Percentiles rank a stretch among this genome's conserved stretches.
These are phyloP conservation scores for Boletus vinaceobasis DNA, from an alignment of 768 basidiomycete species.

Conservation along the genomic window DNA sequence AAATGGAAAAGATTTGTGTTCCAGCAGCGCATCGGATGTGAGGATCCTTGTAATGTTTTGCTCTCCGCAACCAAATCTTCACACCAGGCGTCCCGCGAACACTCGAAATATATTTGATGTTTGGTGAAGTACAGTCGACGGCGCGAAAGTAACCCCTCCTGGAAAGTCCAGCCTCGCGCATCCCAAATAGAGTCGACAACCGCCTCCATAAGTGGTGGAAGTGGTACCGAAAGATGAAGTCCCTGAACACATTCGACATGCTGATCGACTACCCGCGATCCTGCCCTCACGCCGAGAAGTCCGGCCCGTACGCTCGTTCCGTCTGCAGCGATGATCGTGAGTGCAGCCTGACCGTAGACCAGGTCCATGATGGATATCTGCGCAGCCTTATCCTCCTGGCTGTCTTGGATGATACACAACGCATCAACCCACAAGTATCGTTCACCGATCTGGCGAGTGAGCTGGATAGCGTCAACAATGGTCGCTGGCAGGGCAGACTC, in stretches of 20 bases:
- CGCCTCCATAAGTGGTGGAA: conserved; percentile 10
- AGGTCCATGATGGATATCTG: conserved; percentile 20
- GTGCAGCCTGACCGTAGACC: conserved; percentile 15
- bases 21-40: conserved; percentile 6
- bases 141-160: conserved; percentile 19
- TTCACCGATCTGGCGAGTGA: conserved; percentile 16
- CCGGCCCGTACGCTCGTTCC: conserved; percentile 8
- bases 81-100: conserved; percentile 18
- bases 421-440: conserved; percentile 27
- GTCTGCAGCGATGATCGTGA: conserved; percentile 19
- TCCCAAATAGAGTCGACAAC: conserved; percentile 11
- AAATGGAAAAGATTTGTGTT: background rate
- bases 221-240: conserved; percentile 19
- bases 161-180: conserved; percentile 24
- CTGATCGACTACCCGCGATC: conserved; percentile 14
- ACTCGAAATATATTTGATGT: conserved; percentile 23
- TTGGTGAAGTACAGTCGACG: conserved; percentile 22
- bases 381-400: conserved; percentile 10
- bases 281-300: conserved; percentile 11
- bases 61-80: conserved; percentile 23
- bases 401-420: conserved; percentile 25
- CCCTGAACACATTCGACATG: conserved; percentile 20
- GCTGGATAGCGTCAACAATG: conserved; percentile 18
- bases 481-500: conserved; percentile 6
- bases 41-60: background rate